Evolutionary conservation across 2,329 filamentous ascomycete genomes (phyloP).

Genomic region (Scleromitrula shiraiana): DNA sequence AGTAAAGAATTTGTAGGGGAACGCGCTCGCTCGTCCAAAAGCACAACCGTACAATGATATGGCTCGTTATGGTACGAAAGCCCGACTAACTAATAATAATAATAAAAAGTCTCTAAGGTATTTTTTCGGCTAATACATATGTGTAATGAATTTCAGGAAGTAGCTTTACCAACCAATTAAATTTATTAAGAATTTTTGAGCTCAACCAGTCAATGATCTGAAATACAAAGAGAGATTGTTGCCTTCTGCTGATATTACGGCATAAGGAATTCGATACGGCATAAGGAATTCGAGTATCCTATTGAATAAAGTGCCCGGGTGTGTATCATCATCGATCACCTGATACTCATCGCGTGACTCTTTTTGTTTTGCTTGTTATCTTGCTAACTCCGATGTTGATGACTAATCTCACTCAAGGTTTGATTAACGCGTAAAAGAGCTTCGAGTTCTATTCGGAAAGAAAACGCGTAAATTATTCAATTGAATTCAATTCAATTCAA

Average conservation of each 20-base stretch:
- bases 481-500: background rate
- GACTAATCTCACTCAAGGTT: background rate
- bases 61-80: too few species aligned
- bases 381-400: background rate
- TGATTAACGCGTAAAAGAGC: background rate
- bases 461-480: constrained; percentile 3
- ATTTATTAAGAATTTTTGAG: background rate
- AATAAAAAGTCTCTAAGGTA: too few species aligned
- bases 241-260: constrained; percentile 12
- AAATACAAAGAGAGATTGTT: constrained; percentile 7
- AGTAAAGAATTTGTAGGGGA: constrained; percentile 10
- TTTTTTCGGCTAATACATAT: constrained; percentile 8
- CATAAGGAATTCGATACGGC: background rate
- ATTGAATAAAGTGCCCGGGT: background rate
- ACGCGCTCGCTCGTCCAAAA: constrained; percentile 2
- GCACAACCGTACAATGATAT: too few species aligned
- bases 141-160: too few species aligned
- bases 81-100: too few species aligned
- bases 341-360: background rate
- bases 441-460: background rate
- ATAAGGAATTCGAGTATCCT: background rate
- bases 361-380: background rate
- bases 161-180: constrained; percentile 12
- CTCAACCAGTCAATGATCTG: constrained; percentile 6
- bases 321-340: background rate